Conservation (phyloP, 164 flowering plant genomes). For the Stephania japonica region DNA sequence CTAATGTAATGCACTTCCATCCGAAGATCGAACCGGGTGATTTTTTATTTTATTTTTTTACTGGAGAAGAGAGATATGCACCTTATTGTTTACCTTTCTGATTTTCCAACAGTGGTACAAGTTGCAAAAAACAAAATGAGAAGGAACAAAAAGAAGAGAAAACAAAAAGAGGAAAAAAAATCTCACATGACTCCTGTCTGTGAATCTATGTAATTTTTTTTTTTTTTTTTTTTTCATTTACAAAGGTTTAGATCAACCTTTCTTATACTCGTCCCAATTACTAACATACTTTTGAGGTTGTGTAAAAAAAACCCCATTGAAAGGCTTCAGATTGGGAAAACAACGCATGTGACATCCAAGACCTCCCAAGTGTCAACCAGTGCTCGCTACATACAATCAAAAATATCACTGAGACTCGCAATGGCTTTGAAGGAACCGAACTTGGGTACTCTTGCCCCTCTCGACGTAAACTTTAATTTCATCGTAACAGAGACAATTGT, state of each 20-base stretch:
- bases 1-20: neutral
- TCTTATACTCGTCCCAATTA: neutral
- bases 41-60: no score
- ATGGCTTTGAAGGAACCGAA: neutral
- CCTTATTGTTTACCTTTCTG: neutral
- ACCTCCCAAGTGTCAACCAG: neutral
- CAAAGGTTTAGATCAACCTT: neutral
- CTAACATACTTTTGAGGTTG: neutral
- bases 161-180: neutral
- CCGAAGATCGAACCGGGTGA: slow-evolving; percentile 1
- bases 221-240: slow-evolving; percentile 9
- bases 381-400: no score
- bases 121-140: neutral
- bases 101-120: slow-evolving; percentile 5
- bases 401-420: no score
- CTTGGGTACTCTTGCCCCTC: neutral
- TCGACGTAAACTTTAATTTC: no score
- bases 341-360: neutral
- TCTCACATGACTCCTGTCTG: slow-evolving; percentile 8
- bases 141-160: neutral
- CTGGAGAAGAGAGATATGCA: neutral
- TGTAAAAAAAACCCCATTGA: neutral
- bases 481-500: no score
- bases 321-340: neutral
- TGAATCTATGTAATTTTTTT: slow-evolving; percentile 14